These are phyloP conservation scores for Calonectria pauciramosa DNA, from an alignment of 2,329 filamentous ascomycete genomes.

Conservation along the genomic window DNA sequence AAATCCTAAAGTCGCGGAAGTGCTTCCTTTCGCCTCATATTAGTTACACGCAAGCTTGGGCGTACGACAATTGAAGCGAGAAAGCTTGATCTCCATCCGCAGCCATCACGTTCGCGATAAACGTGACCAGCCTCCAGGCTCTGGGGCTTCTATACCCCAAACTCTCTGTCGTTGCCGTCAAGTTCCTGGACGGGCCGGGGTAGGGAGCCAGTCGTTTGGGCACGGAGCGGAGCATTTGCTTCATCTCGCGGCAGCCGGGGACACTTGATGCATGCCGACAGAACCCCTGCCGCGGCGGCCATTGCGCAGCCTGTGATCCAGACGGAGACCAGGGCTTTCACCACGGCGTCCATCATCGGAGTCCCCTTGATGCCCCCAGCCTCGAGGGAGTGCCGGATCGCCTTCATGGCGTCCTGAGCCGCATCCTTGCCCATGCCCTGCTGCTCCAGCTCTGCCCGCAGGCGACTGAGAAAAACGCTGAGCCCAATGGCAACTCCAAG, in stretches of 20 bases:
- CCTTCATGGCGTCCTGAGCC: slow-evolving; percentile 37
- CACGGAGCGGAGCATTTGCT: not conserved
- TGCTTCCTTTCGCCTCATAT: not conserved
- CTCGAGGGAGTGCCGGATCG: slow-evolving; percentile 39
- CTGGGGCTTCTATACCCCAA: not conserved
- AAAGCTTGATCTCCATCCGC: not conserved
- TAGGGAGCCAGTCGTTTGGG: not conserved
- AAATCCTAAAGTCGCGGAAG: not conserved
- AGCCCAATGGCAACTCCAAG: slow-evolving; percentile 46
- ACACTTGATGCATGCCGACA: slow-evolving; percentile 38
- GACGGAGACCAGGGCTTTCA: slow-evolving; percentile 30
- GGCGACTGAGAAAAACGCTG: slow-evolving; percentile 42
- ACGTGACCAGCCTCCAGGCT: not conserved
- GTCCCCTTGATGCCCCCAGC: slow-evolving; percentile 20
- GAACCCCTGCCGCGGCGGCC: slow-evolving; percentile 33
- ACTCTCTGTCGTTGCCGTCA: not conserved
- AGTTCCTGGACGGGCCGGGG: slow-evolving; percentile 10
- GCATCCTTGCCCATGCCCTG: slow-evolving; percentile 24
- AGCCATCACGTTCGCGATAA: not conserved
- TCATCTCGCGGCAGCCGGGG: slow-evolving; percentile 34
- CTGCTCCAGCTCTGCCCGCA: slow-evolving; percentile 30
- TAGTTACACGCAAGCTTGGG: not conserved
- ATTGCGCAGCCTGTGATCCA: slow-evolving; percentile 41
- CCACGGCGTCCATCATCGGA: slow-evolving; percentile 32
- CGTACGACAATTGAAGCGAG: not conserved